Percentiles rank a stretch among this genome's conserved stretches.
These are phyloP conservation scores for Capronia americana DNA, from an alignment of 2,329 filamentous ascomycete species.

Conservation along the genomic window DNA sequence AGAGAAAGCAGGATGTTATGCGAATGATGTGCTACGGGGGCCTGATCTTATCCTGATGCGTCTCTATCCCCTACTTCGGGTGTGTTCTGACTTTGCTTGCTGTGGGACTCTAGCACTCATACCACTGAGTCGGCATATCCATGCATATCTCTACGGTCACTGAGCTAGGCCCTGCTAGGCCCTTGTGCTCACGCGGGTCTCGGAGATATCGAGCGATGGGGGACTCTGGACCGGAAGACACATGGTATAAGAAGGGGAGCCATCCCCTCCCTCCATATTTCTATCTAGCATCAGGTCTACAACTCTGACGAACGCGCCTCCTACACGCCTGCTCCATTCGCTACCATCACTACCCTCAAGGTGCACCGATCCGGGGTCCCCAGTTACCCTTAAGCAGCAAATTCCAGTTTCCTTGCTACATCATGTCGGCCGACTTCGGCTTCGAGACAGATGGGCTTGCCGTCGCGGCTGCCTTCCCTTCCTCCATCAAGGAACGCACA, in stretches of 20 bases:
- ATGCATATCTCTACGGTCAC: too few species aligned
- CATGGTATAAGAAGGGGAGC: background rate
- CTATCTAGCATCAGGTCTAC: background rate
- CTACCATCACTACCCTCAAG: background rate
- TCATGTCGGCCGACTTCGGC: constrained; percentile 23
- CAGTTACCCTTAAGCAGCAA: background rate
- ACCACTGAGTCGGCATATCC: too few species aligned
- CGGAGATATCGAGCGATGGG: background rate
- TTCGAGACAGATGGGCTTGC: constrained; percentile 25
- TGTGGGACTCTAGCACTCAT: too few species aligned
- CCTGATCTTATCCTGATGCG: background rate
- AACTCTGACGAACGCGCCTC: background rate
- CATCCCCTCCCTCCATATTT: background rate
- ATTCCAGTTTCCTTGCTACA: background rate
- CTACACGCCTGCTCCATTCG: background rate
- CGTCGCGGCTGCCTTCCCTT: constrained; percentile 33
- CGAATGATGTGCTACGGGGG: background rate
- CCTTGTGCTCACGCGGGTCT: background rate
- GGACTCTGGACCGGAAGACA: too few species aligned
- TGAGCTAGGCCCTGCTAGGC: too few species aligned
- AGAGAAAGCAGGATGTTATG: background rate
- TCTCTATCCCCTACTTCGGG: background rate
- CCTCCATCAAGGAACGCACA: constrained; percentile 32
- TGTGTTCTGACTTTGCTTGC: too few species aligned
- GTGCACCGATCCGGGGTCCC: background rate